phyloP scores from a whole-genome alignment of 75 land plant genomes.

The Picea glauca region DNA sequence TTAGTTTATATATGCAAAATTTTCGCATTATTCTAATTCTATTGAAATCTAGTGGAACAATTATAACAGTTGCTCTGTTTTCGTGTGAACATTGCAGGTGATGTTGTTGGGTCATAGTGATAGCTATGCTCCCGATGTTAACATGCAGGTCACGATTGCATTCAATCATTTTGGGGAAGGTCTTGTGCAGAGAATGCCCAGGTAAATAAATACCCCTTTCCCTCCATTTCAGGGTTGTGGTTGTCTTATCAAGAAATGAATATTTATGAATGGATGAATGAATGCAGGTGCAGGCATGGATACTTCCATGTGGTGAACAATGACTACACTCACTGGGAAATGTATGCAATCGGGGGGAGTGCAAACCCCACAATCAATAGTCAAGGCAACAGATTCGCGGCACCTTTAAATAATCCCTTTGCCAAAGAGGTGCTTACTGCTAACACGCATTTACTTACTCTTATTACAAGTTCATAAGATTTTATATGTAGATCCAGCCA shows the following conservation, averaged over 20 bases:
- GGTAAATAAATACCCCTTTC: conserved; percentile 3
- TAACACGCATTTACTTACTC: too few relatives aligned
- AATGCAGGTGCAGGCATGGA: conserved; percentile 77
- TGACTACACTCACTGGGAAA: conserved; percentile 87
- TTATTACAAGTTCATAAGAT: too few relatives aligned
- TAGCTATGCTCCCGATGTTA: conserved; percentile 15
- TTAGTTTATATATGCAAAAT: too few relatives aligned
- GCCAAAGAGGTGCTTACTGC: conserved; percentile 34
- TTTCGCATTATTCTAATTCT: too few relatives aligned
- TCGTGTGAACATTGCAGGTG: conserved; percentile 21
- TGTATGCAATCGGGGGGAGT: conserved; percentile 95
- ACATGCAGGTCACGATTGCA: conserved; percentile 61
- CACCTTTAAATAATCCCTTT: conserved; percentile 26
- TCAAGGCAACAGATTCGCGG: conserved; percentile 80
- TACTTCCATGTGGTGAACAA: conserved; percentile 92
- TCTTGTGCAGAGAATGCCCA: conserved; percentile 58
- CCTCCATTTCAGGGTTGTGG: neutral
- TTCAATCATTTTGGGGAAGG: conserved; percentile 60
- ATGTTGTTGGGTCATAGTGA: conserved; percentile 55
- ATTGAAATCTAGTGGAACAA: neutral
- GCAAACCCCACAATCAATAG: conserved; percentile 83
- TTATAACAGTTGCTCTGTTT: neutral
- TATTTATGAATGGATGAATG: neutral
- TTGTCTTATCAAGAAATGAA: too few relatives aligned
- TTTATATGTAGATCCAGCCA: too few relatives aligned